phyloP scores from a whole-genome alignment of 352 stramenopile species.

The Phytophthora pisi region DNA sequence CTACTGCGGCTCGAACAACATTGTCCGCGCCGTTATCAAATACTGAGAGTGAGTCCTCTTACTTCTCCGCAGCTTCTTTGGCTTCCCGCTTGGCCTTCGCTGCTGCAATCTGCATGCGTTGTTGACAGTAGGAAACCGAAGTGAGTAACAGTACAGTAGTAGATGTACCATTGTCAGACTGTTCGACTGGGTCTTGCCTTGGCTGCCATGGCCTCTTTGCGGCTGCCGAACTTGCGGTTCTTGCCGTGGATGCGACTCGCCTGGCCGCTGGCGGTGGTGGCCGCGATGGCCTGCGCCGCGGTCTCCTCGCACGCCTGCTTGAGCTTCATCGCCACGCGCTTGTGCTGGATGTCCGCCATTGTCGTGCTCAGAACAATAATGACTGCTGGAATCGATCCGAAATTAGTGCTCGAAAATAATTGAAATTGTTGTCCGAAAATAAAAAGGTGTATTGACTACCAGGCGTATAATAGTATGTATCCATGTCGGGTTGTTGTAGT shows the following conservation, averaged over 20 bases:
- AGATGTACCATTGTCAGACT: neutral
- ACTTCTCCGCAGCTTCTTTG: constrained; percentile 34
- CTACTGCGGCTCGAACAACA: neutral
- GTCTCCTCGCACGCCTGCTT: constrained; percentile 87
- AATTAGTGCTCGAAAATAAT: neutral
- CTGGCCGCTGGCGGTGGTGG: constrained; percentile 72
- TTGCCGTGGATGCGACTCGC: constrained; percentile 83
- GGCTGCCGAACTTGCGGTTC: constrained; percentile 82
- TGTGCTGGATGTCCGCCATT: constrained; percentile 72
- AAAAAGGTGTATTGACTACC: neutral
- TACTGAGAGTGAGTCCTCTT: neutral
- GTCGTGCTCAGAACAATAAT: neutral
- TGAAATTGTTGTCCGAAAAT: neutral
- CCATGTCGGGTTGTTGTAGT: neutral
- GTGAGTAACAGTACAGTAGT: neutral
- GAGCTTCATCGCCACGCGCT: constrained; percentile 69
- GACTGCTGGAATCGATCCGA: neutral
- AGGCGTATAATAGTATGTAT: neutral
- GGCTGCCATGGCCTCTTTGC: constrained; percentile 82
- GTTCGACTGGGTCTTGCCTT: constrained; percentile 41
- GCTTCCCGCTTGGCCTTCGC: constrained; percentile 78
- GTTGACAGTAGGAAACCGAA: constrained; percentile 5
- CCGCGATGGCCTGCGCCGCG: constrained; percentile 75
- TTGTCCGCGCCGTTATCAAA: neutral
- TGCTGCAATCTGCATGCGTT: constrained; percentile 59